A percentile compares a stretch with the other conserved stretches of the same genome.
phyloP scores from a whole-genome alignment of 2,329 filamentous ascomycete species.

The Myrmaecium sp. region DNA sequence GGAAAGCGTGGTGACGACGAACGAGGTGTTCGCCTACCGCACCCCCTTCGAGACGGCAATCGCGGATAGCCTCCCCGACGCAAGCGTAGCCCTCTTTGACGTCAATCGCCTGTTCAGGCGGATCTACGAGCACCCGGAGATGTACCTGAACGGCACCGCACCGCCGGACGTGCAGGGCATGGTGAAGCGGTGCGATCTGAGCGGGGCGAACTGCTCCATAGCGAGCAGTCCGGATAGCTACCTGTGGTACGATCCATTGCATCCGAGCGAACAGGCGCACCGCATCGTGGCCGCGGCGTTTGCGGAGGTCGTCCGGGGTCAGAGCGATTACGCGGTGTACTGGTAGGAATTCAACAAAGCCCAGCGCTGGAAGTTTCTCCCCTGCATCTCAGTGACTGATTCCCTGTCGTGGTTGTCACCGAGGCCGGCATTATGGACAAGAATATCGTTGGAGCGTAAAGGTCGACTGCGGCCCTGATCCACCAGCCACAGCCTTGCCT shows the following conservation, averaged over 20 bases:
- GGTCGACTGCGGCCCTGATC: too few relatives aligned
- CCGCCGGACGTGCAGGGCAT: conserved; percentile 46
- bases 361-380: neutral
- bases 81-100: conserved; percentile 49
- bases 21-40: conserved; percentile 34
- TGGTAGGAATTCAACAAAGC: conserved; percentile 16
- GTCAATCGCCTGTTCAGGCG: conserved; percentile 48
- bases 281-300: conserved; percentile 40
- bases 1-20: conserved; percentile 32
- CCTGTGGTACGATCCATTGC: conserved; percentile 59
- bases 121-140: conserved; percentile 41
- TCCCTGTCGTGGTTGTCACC: too few relatives aligned
- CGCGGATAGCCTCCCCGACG: conserved; percentile 30
- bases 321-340: conserved; percentile 29
- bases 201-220: conserved; percentile 20
- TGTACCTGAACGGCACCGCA: conserved; percentile 44
- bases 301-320: conserved; percentile 35
- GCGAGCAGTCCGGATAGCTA: conserved; percentile 23
- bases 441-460: too few relatives aligned
- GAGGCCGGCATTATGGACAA: too few relatives aligned
- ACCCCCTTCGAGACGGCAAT: conserved; percentile 30
- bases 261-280: conserved; percentile 50
- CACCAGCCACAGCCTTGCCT: too few relatives aligned
- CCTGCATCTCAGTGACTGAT: too few relatives aligned
- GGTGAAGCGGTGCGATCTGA: conserved; percentile 36